Base-by-base conservation (phyloP, 1,284 basidiomycete genomes). In the Moesziomyces antarcticus region DNA sequence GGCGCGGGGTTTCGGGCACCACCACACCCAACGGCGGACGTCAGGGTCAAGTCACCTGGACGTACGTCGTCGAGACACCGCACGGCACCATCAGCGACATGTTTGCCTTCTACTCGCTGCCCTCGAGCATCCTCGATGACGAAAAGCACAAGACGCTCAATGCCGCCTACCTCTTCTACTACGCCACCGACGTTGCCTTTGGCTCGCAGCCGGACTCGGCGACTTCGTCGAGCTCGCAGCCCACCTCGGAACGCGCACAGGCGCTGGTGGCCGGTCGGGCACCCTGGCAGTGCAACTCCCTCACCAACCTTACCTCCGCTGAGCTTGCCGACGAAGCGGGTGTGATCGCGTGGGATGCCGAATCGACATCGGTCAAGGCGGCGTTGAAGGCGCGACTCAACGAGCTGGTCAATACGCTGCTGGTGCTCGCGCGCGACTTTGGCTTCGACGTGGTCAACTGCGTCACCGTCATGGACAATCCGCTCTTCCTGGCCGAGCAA, bases 371-470 rank as follows among this genome's bases (percentile, higher is more conserved):
- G 61, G 87, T 88, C 27, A 89, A 89, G 59, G 87, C 86, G 16
- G 85, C 84, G 25, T 85, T 97, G 55, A 91, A 91, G 83, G 87
- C 87, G 63, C 88, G 95, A 27, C 85, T 99, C 64, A 87, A 89
- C 59, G 87, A 87, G 7, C 87, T 99, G 56, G 87, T 95, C 35
- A 87, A 88, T 14, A 94, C 96, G 83, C 89, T 92, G 3, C 84
- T 97, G 59, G 87, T 92, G 71, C 86, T 94, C 49, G 94, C 95
- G 0, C 89, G 91, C 72, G 87, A 85, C 50, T 89, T 91, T 48
- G 89, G 90, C 50, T 98, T 99, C 80, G 97, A 99, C 84, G 97
- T 99, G 10, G 90, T 99, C 85, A 99, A 99, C 85, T 93, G 93
- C 1, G 86, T 99, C 64, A 96, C 94, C 10, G 86, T 97, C 63